Base-by-base conservation (phyloP, 306 rosid species). In the Pyrus bretschneideri region DNA sequence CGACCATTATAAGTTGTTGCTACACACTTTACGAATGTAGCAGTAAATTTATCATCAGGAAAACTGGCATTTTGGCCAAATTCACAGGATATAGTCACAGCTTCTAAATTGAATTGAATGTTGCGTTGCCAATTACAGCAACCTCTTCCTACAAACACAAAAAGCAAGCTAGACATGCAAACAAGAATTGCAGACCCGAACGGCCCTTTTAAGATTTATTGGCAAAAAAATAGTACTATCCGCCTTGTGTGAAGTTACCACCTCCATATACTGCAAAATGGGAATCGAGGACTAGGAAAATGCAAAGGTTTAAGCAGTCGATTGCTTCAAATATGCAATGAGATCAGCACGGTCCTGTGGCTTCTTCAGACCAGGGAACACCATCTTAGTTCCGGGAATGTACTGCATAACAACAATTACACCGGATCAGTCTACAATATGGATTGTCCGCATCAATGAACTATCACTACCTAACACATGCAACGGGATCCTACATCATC, bases 361-460 rank as follows among this genome's bases (percentile, higher is more conserved):
- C 82, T 94, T 94, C 95, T 94, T 94, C 67, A 94, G 86, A 67
- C 98, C 97, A 0, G 98, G 96, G 77, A 94, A 94, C 4, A 94
- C 98, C 98, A 94, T 94, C 93, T 94, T 94, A 9, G 98, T 92
- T 70, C 98, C 98, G 1, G 98, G 98, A 82, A 94, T 88, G 81
- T 90, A 92, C 96, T 92, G 97, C 90, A 83, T 25, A 79, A 67
- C 27, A 21, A 76, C 21, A 31, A 15, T 60, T 65, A 18, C 51
- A 64, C 64, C 22, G 44, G 25, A 74, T 78, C 9, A 79, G 57
- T 35, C 40, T 35, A 35, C 9, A 35, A 0, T 35, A 35, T 38
- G 55, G 55, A 49, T 59, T 21, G 62, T 57, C 12, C n/a, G 6
- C 67, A 30, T 30, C 38, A 63, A 63, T 27, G 42, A 11, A 66